These are phyloP conservation scores for Xylaria scruposa DNA, from an alignment of 495 filamentous ascomycete genomes.

Conservation along the genomic window DNA sequence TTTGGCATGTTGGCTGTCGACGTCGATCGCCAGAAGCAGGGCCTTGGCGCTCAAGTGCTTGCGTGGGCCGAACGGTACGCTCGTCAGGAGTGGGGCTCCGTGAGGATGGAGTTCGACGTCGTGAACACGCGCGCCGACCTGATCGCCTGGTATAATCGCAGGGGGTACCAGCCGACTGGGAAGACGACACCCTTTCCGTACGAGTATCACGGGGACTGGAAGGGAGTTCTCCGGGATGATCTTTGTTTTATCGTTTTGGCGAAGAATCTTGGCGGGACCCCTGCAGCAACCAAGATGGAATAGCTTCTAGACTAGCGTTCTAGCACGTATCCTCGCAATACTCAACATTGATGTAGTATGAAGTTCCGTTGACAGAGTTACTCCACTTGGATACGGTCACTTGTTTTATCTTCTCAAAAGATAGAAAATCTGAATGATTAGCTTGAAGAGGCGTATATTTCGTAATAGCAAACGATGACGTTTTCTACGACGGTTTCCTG, in stretches of 20 bases:
- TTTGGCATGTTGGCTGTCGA: constrained; percentile 54
- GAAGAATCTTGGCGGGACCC: constrained; percentile 32
- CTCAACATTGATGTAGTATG: too few relatives aligned
- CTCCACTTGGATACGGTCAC: too few relatives aligned
- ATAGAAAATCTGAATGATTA: too few relatives aligned
- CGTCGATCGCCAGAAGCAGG: constrained; percentile 44
- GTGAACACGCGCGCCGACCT: constrained; percentile 49
- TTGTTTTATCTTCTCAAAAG: too few relatives aligned
- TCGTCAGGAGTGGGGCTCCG: constrained; percentile 38
- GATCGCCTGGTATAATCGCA: constrained; percentile 53
- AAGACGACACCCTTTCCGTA: constrained; percentile 49
- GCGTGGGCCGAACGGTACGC: constrained; percentile 50
- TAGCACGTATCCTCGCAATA: too few relatives aligned
- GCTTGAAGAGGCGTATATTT: too few relatives aligned
- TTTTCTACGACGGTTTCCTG: too few relatives aligned
- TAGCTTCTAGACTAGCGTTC: neutral
- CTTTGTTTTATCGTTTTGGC: constrained; percentile 49
- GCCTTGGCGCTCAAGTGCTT: constrained; percentile 50
- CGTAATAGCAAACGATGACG: too few relatives aligned
- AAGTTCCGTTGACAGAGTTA: too few relatives aligned
- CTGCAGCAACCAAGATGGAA: neutral
- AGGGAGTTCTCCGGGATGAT: constrained; percentile 44
- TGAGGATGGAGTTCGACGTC: constrained; percentile 46
- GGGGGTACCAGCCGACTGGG: constrained; percentile 50
- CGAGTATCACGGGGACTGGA: constrained; percentile 28